Conservation (phyloP, 192 early-diverging fungal genomes). For the Backusella macrospora region DNA sequence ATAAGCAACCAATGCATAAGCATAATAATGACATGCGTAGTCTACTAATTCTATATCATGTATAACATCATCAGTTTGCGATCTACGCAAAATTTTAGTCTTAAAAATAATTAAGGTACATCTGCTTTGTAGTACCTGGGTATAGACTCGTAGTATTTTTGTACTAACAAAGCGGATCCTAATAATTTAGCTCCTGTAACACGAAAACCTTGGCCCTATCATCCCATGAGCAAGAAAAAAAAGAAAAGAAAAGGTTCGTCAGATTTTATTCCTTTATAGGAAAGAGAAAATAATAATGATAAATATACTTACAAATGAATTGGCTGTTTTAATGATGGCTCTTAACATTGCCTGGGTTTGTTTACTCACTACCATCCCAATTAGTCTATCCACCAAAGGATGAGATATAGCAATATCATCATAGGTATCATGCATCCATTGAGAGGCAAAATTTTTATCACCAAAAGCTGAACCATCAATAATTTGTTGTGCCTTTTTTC, state of each 20-base stretch:
- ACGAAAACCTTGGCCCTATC: constrained; percentile 59
- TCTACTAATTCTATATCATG: constrained; percentile 41
- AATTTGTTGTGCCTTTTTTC: constrained; percentile 32
- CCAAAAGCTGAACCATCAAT: constrained; percentile 48
- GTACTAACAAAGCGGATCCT: constrained; percentile 54
- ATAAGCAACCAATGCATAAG: constrained; percentile 60
- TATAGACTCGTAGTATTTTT: constrained; percentile 49
- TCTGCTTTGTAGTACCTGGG: background rate
- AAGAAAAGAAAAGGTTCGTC: background rate
- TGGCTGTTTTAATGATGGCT: constrained; percentile 47
- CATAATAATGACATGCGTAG: constrained; percentile 53
- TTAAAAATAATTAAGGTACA: background rate
- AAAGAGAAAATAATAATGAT: background rate
- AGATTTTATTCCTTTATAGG: no score
- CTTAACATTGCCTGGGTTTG: constrained; percentile 50
- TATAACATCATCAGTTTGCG: background rate
- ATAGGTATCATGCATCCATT: constrained; percentile 41
- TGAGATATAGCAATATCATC: constrained; percentile 38
- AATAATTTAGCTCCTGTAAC: constrained; percentile 53
- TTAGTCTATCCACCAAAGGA: constrained; percentile 32
- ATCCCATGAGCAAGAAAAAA: background rate
- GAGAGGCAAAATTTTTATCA: constrained; percentile 36
- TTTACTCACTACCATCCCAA: constrained; percentile 44
- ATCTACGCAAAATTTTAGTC: background rate
- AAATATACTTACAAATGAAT: constrained; percentile 32